Evolutionary conservation across 2,329 filamentous ascomycete genomes (phyloP).

Genomic region (Penicillium sp.): DNA sequence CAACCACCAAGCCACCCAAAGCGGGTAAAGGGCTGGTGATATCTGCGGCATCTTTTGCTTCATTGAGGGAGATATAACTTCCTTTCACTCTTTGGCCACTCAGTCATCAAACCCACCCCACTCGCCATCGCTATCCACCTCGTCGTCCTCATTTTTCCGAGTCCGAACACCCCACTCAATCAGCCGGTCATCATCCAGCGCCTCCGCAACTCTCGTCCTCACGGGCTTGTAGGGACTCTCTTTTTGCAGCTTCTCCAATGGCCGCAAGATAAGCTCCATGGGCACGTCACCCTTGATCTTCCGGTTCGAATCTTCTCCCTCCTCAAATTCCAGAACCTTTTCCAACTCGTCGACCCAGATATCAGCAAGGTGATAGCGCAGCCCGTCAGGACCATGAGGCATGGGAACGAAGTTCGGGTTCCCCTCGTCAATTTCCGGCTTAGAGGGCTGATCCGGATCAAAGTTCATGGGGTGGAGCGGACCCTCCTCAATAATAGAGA

Average conservation of each 20-base stretch:
- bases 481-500: slow-evolving; percentile 39
- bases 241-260: slow-evolving; percentile 42
- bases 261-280: slow-evolving; percentile 41
- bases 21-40: not conserved
- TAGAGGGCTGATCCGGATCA: slow-evolving; percentile 28
- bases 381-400: slow-evolving; percentile 68
- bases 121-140: slow-evolving; percentile 50
- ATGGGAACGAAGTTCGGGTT: slow-evolving; percentile 30
- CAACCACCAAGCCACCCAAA: not conserved
- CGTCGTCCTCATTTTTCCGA: slow-evolving; percentile 38
- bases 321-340: slow-evolving; percentile 54
- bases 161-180: slow-evolving; percentile 52
- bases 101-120: slow-evolving; percentile 63
- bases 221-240: slow-evolving; percentile 65
- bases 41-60: not conserved
- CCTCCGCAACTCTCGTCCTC: slow-evolving; percentile 63
- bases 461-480: slow-evolving; percentile 40
- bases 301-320: slow-evolving; percentile 33
- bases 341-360: slow-evolving; percentile 88
- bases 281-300: slow-evolving; percentile 37
- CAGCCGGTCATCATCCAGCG: slow-evolving; percentile 68
- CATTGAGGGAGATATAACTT: not conserved
- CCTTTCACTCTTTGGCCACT: slow-evolving; percentile 26
- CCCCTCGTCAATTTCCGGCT: slow-evolving; percentile 20
- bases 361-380: slow-evolving; percentile 82